phyloP scores from a whole-genome alignment of 2,329 filamentous ascomycete species.

The Talaromyces pinophilus region DNA sequence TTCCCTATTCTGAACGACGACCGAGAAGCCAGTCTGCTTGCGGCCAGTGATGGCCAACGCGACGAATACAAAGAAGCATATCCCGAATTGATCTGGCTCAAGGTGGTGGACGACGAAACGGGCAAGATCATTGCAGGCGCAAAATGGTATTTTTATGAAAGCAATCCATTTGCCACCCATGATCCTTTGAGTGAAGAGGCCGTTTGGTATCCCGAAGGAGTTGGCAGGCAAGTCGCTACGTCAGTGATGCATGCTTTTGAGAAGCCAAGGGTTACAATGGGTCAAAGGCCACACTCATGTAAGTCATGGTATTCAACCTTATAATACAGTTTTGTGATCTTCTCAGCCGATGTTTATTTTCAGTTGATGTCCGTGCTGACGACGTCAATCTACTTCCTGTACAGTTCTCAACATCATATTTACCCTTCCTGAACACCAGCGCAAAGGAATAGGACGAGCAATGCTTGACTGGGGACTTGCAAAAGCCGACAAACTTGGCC shows the following conservation, averaged over 20 bases:
- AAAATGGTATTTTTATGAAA: constrained; percentile 21
- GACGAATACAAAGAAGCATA: constrained; percentile 16
- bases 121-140: constrained; percentile 10
- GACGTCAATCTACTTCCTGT: neutral
- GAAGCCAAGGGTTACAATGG: constrained; percentile 8
- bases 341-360: neutral
- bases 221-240: constrained; percentile 15
- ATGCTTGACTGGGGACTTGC: constrained; percentile 16
- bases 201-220: constrained; percentile 18
- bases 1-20: constrained; percentile 16
- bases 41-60: constrained; percentile 1
- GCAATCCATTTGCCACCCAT: constrained; percentile 14
- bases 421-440: constrained; percentile 13
- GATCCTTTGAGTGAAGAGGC: constrained; percentile 15
- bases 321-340: neutral
- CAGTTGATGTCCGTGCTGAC: neutral
- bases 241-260: constrained; percentile 17
- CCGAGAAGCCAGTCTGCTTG: constrained; percentile 15
- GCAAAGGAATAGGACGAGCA: constrained; percentile 12
- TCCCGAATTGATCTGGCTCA: constrained; percentile 17
- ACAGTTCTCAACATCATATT: constrained; percentile 20
- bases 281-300: constrained; percentile 18
- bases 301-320: neutral
- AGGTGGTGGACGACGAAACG: constrained; percentile 15
- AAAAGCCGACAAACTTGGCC: constrained; percentile 15